Base-by-base conservation (phyloP, 2,329 filamentous ascomycete genomes). In the Pyrenochaeta sp. region DNA sequence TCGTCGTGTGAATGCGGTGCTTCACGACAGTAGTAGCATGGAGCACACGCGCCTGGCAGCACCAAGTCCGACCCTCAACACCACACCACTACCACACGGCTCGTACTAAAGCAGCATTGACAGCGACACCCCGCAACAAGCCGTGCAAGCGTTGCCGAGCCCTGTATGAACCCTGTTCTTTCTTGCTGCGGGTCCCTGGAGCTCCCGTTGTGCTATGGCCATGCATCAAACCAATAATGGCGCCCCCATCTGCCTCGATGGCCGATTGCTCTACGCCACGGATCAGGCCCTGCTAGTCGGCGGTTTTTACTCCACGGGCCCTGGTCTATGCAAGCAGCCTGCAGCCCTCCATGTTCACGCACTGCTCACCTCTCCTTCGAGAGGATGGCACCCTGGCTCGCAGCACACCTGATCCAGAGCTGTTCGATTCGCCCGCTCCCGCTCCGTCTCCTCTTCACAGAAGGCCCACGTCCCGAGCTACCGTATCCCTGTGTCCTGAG, bases 391-490 rank as follows among this genome's bases (percentile, higher is more conserved):
- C 69, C 74, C 74, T 70, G 64, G 72, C 67, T 64, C 56, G 67
- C 68, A 72, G 68, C 71, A 75, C 75, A 72, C 72, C 70, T 72
- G 67, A 72, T 72, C 69, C 72, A 73, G 66, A 66, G 67, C 54
- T 63, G 61, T 67, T 71, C 70, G 67, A 76, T 76, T 77, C 75
- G 73, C 71, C 69, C 72, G 72, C 65, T 64, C 59, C 59, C 57
- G 59, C 59, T 64, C 69, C 68, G 60, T 68, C 71, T 76, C 67
- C 74, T 65, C 68, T 66, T 66, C 69, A 59, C 65, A 66, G 68
- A 67, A 74, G 72, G 73, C 64, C 69, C 66, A 69, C 75, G 73
- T 76, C 75, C 76, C 75, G 75, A 78, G 72, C 74, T 76, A 78
- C 75, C 73, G 72, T 67, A 73, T 71, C 74, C 73, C 69, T 76